Evolutionary conservation across 768 basidiomycete species (phyloP).

Genomic region (Tricholoma flavovirens): DNA sequence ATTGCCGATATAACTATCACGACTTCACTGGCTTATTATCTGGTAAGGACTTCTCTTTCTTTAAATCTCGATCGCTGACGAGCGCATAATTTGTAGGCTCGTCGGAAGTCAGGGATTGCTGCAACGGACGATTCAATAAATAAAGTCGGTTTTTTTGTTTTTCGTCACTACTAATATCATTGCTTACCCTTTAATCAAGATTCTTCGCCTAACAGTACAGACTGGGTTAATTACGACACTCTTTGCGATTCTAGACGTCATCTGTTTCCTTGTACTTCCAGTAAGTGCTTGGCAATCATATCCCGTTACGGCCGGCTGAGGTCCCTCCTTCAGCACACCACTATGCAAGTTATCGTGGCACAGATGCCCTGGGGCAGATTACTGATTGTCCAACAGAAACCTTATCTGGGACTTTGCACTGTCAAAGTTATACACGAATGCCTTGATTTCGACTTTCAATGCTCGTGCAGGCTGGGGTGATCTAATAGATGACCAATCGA

Average conservation of each 20-base stretch:
- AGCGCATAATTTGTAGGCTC: slow-evolving; percentile 7
- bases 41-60: slow-evolving; percentile 23
- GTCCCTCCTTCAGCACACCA: slow-evolving; percentile 14
- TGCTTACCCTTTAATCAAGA: not conserved
- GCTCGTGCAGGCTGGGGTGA: not conserved
- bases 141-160: slow-evolving; percentile 14
- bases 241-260: slow-evolving; percentile 36
- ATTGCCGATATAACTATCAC: slow-evolving; percentile 39
- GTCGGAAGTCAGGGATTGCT: slow-evolving; percentile 35
- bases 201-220: slow-evolving; percentile 31
- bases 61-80: slow-evolving; percentile 9
- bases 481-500: not conserved
- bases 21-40: slow-evolving; percentile 27
- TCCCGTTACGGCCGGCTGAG: not conserved
- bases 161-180: not conserved
- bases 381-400: slow-evolving; percentile 12
- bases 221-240: slow-evolving; percentile 34
- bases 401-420: slow-evolving; percentile 25
- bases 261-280: slow-evolving; percentile 37
- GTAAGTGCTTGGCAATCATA: slow-evolving; percentile 16
- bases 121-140: slow-evolving; percentile 37
- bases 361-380: not conserved
- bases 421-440: slow-evolving; percentile 23
- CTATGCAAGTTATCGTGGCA: slow-evolving; percentile 13
- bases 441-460: slow-evolving; percentile 7